Evolutionary conservation across 768 basidiomycete species (phyloP), one percentile per base, ranked within the genome.

Genomic region (Boletus rufocinnamomeus): DNA sequence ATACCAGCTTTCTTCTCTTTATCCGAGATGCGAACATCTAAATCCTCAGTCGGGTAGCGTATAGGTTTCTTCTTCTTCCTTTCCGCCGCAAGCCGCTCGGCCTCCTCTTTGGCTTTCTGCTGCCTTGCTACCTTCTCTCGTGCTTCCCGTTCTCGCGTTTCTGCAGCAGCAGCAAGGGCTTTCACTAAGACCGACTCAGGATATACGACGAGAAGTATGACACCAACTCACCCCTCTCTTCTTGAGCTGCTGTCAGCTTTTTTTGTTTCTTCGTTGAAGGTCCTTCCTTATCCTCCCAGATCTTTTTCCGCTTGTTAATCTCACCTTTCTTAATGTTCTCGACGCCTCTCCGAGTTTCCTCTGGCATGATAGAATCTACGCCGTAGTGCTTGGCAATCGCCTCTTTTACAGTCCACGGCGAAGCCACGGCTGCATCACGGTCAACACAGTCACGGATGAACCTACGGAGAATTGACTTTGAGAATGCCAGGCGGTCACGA

Each of bases 391-490:
- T 82, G 1, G 94, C 95, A 56, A 98, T 89, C 7, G 80, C 75
- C 2, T 84, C 84, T 72, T 98, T 98, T 32, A 98, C 95, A 2
- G 87, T 88, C 97, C 97, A 99, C 7, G 97, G 96, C 1, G 93
- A 92, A 9, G 93, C 94, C 28, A 96, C 89, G 10, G 93, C 89
- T 17, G 93, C 82, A 63, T 96, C 94, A 35, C 97, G 87, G 67
- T 93, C 89, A 3, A 99, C 90, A 66, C 94, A 96, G 69, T 98
- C 97, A 61, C 93, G 88, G 57, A 99, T 91, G 75, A 96, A 98
- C 17, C 95, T 89, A 63, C 95, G 92, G 30, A 99, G 84, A 65
- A 98, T 96, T 19, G 95, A 95, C 74, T 98, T 98, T 30, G 94
- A 96, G 75, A 98, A 98, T 21, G 93, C 87, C 21, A 96, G 80